Conservation (phyloP, 179 eudicot genomes). For the Corrigiola litoralis region DNA sequence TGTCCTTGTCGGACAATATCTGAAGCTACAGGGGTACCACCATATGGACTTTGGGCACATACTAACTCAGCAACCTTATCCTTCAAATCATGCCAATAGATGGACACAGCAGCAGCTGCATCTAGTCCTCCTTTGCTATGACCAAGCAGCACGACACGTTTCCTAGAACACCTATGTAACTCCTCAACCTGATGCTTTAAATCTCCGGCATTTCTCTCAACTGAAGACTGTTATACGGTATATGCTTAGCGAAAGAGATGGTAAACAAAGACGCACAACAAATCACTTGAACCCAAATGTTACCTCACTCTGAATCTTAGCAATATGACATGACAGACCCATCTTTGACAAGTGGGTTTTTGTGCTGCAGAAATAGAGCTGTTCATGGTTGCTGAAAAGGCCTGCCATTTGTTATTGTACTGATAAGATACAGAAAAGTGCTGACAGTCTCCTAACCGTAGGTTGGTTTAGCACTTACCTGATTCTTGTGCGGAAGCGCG, state of each 20-base stretch:
- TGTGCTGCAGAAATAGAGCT: slow-evolving; percentile 69
- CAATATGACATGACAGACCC: slow-evolving; percentile 95
- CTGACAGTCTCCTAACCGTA: not conserved
- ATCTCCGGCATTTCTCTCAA: slow-evolving; percentile 85
- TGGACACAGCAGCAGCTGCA: slow-evolving; percentile 91
- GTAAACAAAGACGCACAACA: slow-evolving; percentile 5
- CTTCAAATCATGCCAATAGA: slow-evolving; percentile 91
- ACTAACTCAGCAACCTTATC: slow-evolving; percentile 93
- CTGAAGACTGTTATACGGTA: slow-evolving; percentile 66
- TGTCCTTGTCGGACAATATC: slow-evolving; percentile 89
- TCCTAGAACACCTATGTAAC: slow-evolving; percentile 71
- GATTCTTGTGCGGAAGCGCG: no score
- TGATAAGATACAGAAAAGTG: slow-evolving; percentile 7
- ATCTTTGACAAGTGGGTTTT: slow-evolving; percentile 80
- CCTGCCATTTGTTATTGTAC: slow-evolving; percentile 40
- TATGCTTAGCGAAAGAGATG: slow-evolving; percentile 7
- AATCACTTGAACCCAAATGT: slow-evolving; percentile 7
- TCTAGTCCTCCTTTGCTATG: slow-evolving; percentile 99
- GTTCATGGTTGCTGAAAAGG: slow-evolving; percentile 97
- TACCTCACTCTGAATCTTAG: slow-evolving; percentile 99
- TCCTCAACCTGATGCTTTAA: slow-evolving; percentile 89
- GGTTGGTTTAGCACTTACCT: no score
- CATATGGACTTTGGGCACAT: slow-evolving; percentile 92
- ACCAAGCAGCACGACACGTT: slow-evolving; percentile 83
- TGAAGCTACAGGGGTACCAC: slow-evolving; percentile 95